Evolutionary conservation across 140 eudicot species (phyloP).

Genomic region (Cichorium intybus): DNA sequence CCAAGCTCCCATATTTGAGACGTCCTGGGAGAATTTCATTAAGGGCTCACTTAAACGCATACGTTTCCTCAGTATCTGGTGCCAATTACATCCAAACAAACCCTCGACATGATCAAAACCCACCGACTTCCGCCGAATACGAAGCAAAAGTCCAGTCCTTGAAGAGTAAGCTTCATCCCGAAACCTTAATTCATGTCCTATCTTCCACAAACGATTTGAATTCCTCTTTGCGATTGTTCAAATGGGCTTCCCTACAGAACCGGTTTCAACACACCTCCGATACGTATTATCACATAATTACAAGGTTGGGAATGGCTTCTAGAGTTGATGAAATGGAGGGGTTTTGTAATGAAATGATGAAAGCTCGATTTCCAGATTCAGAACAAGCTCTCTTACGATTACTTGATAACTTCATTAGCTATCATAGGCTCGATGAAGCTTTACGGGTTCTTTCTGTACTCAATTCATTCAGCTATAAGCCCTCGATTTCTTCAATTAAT

Average conservation of each 20-base stretch:
- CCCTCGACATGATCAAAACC: conserved; percentile 37
- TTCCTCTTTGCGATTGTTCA: conserved; percentile 55
- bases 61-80: conserved; percentile 47
- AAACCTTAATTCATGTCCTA: conserved; percentile 43
- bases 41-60: conserved; percentile 28
- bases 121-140: conserved; percentile 26
- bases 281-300: conserved; percentile 54
- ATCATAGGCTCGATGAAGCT: conserved; percentile 60
- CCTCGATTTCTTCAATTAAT: conserved; percentile 41
- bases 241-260: conserved; percentile 74
- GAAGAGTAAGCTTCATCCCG: conserved; percentile 50
- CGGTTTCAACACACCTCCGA: conserved; percentile 53
- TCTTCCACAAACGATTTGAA: conserved; percentile 57
- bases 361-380: conserved; percentile 32
- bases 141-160: conserved; percentile 49
- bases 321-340: conserved; percentile 75
- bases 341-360: conserved; percentile 61
- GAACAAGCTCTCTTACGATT: conserved; percentile 47
- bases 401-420: conserved; percentile 44
- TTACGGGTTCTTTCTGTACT: conserved; percentile 47
- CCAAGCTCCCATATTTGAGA: conserved; percentile 41
- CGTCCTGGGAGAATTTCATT: conserved; percentile 28
- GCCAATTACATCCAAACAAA: conserved; percentile 32
- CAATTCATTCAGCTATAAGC: conserved; percentile 36
- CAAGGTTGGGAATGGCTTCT: conserved; percentile 65